Evolutionary conservation across 352 stramenopile species (phyloP).

Genomic region (Peronospora farinosa): DNA sequence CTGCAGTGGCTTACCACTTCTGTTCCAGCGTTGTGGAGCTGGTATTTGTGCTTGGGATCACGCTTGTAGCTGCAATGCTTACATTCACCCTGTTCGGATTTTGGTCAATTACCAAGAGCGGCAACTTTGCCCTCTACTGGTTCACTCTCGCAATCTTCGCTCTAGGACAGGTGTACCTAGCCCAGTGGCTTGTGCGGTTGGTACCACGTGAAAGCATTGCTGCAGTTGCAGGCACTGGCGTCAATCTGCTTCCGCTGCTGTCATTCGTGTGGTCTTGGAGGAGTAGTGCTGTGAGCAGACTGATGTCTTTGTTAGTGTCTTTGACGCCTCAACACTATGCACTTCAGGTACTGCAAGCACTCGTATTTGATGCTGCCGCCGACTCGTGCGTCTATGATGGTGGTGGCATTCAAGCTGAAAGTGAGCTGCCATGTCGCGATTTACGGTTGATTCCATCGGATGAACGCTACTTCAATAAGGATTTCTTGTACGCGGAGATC

Average conservation of each 20-base stretch:
- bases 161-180: slow-evolving; percentile 21
- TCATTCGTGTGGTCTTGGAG: slow-evolving; percentile 18
- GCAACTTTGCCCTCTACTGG: slow-evolving; percentile 24
- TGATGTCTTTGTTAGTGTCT: slow-evolving; percentile 16
- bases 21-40: slow-evolving; percentile 17
- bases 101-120: slow-evolving; percentile 13
- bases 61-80: slow-evolving; percentile 12
- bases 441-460: slow-evolving; percentile 18
- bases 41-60: slow-evolving; percentile 9
- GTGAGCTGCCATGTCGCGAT: slow-evolving; percentile 14
- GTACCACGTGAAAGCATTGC: slow-evolving; percentile 7
- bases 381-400: slow-evolving; percentile 13
- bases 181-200: slow-evolving; percentile 23
- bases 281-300: slow-evolving; percentile 5
- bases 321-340: slow-evolving; percentile 20
- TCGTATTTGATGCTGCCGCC: slow-evolving; percentile 18
- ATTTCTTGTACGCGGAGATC: slow-evolving; percentile 19
- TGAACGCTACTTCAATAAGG: slow-evolving; percentile 3
- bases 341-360: slow-evolving; percentile 19
- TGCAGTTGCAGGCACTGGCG: slow-evolving; percentile 5
- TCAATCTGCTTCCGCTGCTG: slow-evolving; percentile 27
- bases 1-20: slow-evolving; percentile 15
- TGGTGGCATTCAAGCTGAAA: slow-evolving; percentile 1
- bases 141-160: slow-evolving; percentile 18
- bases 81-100: slow-evolving; percentile 19